Evolutionary conservation across 495 filamentous ascomycete genomes (phyloP).

Genomic region (Venustampulla echinocandica): DNA sequence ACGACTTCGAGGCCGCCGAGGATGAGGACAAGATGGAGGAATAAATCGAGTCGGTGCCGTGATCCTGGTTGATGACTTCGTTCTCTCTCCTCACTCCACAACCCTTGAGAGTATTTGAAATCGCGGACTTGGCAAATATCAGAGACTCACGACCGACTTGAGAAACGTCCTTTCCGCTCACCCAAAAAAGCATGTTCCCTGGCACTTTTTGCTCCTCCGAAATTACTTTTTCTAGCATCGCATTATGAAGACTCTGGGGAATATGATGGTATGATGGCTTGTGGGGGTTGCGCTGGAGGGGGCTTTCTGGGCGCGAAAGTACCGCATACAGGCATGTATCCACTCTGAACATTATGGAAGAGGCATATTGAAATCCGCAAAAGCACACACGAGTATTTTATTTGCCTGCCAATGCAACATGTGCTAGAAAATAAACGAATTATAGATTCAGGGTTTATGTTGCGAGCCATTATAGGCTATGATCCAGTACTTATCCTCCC

Average conservation of each 20-base stretch:
- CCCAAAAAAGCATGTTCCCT: background rate
- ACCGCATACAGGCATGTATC: too few species aligned
- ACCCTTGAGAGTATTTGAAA: constrained; percentile 7
- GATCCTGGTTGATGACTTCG: constrained; percentile 6
- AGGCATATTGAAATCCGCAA: too few species aligned
- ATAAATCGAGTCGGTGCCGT: constrained; percentile 1
- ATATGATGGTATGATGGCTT: constrained; percentile 11
- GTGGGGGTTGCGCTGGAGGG: background rate
- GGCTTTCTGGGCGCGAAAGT: constrained; percentile 7
- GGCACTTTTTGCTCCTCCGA: constrained; percentile 13
- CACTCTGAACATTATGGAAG: too few species aligned
- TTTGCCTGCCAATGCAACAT: too few species aligned
- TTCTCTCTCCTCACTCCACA: constrained; percentile 3
- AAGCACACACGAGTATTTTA: too few species aligned
- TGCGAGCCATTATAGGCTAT: too few species aligned
- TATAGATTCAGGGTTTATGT: too few species aligned
- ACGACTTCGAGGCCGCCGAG: constrained; percentile 14
- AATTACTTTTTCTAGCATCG: constrained; percentile 11
- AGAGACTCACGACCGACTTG: constrained; percentile 6
- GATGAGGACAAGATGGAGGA: constrained; percentile 23
- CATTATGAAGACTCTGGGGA: constrained; percentile 11
- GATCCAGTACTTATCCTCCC: too few species aligned
- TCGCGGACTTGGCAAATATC: background rate
- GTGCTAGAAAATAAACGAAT: too few species aligned
- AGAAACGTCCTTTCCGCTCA: constrained; percentile 3